Evolutionary conservation across 140 eudicot species (phyloP).

Genomic region (Anethum foeniculum): DNA sequence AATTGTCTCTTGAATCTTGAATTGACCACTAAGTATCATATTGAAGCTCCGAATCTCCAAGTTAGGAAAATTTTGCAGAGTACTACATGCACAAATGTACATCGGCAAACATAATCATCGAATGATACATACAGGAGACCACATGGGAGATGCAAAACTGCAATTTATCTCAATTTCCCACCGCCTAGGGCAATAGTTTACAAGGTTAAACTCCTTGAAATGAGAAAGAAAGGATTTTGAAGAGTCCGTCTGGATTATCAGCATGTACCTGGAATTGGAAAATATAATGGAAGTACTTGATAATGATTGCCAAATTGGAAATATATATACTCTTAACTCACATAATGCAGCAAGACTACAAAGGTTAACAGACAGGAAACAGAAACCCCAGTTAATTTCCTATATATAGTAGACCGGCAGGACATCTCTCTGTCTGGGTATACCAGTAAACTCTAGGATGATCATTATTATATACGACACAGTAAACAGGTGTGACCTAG

Average conservation of each 20-base stretch:
- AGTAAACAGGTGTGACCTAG: background rate
- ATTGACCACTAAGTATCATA: background rate
- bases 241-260: constrained; percentile 95
- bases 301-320: background rate
- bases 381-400: background rate
- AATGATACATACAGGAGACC: background rate
- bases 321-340: background rate
- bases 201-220: constrained; percentile 57
- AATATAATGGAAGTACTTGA: background rate
- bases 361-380: background rate
- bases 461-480: background rate
- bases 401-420: background rate
- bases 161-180: background rate
- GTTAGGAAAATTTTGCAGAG: background rate
- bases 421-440: background rate
- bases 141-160: background rate
- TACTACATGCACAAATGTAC: background rate
- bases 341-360: background rate
- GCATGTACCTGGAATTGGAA: constrained; percentile 68
- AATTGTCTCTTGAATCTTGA: background rate
- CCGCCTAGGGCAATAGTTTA: background rate
- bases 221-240: constrained; percentile 75
- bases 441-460: background rate
- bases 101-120: background rate
- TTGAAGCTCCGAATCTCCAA: background rate